phyloP scores from a whole-genome alignment of 148 eudicot species.

The Agrostemma githago region DNA sequence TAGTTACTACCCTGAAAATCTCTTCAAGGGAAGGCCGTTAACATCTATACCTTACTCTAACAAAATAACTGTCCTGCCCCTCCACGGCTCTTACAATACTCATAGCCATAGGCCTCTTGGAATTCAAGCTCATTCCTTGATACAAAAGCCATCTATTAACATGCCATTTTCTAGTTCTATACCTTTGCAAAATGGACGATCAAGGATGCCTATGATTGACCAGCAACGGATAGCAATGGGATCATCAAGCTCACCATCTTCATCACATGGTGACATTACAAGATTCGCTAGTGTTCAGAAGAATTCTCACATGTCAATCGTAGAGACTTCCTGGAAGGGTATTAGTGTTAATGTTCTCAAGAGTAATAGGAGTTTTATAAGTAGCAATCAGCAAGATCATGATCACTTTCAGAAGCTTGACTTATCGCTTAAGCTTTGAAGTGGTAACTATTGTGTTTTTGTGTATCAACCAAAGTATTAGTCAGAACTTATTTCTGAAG shows the following conservation, averaged over 20 bases:
- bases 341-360: conserved; percentile 19
- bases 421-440: conserved; percentile 67
- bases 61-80: conserved; percentile 20
- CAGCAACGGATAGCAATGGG: conserved; percentile 44
- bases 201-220: conserved; percentile 45
- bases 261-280: conserved; percentile 39
- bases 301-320: conserved; percentile 28
- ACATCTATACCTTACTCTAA: conserved; percentile 11
- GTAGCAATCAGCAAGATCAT: conserved; percentile 52
- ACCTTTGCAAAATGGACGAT: conserved; percentile 34
- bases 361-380: conserved; percentile 9
- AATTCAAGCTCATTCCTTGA: conserved; percentile 33
- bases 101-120: conserved; percentile 23
- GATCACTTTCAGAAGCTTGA: conserved; percentile 57
- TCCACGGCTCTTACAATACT: conserved; percentile 20
- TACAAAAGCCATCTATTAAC: conserved; percentile 26
- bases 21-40: conserved; percentile 24
- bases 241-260: conserved; percentile 19
- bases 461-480: conserved; percentile 4
- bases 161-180: conserved; percentile 16
- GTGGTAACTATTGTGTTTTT: conserved; percentile 7
- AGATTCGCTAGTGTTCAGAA: conserved; percentile 37
- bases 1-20: conserved; percentile 17
- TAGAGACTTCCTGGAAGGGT: conserved; percentile 27
- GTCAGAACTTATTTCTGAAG: conserved; percentile 9